Evolutionary conservation across 192 early-diverging fungal genomes (phyloP).

Genomic region (Diversispora epigaea): DNA sequence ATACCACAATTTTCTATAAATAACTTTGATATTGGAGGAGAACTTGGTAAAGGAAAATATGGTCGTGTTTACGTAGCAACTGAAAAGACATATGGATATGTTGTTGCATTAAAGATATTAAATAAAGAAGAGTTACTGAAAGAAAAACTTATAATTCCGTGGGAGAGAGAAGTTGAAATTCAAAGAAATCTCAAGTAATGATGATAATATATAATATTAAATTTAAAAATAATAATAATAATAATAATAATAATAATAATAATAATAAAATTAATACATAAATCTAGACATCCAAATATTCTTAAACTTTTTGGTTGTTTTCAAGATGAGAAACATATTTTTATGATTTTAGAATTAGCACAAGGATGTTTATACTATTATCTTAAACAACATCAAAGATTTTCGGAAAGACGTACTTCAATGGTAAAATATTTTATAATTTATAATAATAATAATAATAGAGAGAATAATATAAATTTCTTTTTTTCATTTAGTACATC

Average conservation of each 20-base stretch:
- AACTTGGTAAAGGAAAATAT: slow-evolving; percentile 93
- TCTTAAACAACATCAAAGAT: slow-evolving; percentile 67
- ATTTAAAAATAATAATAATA: background rate
- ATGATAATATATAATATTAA: too few relatives aligned
- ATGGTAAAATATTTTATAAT: slow-evolving; percentile 47
- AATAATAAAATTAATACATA: background rate
- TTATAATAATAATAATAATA: background rate
- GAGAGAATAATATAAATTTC: slow-evolving; percentile 4
- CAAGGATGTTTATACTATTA: slow-evolving; percentile 89
- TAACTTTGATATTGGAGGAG: slow-evolving; percentile 90
- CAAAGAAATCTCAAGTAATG: slow-evolving; percentile 81
- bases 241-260: too few relatives aligned
- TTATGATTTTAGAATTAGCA: slow-evolving; percentile 93
- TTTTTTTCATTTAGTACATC: slow-evolving; percentile 64
- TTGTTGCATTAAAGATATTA: slow-evolving; percentile 91
- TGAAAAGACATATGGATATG: slow-evolving; percentile 79
- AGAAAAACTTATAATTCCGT: slow-evolving; percentile 78
- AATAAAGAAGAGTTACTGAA: slow-evolving; percentile 79
- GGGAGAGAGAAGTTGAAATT: slow-evolving; percentile 93
- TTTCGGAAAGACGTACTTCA: slow-evolving; percentile 73
- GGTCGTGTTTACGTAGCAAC: slow-evolving; percentile 90
- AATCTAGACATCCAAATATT: slow-evolving; percentile 81
- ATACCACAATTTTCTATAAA: background rate
- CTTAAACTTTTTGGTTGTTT: slow-evolving; percentile 94
- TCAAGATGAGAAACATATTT: slow-evolving; percentile 89